Base-by-base conservation (phyloP, 768 basidiomycete species). In the Collybia mongolica region DNA sequence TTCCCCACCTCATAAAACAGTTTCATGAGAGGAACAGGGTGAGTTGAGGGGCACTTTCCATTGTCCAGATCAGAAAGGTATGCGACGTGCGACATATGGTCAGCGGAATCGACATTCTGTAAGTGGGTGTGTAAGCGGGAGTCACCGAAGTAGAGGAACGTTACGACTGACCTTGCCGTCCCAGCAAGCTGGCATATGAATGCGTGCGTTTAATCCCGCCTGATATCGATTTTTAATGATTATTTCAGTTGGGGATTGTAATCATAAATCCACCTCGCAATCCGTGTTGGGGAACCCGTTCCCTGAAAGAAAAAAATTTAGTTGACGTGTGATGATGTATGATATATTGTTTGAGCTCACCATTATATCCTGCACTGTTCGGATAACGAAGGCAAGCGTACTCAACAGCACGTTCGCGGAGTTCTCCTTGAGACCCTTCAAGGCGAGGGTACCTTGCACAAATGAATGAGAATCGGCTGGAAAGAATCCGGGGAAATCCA, bases 181-280 rank as follows among this genome's bases (percentile, higher is more conserved):
- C 71, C 73, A 73, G 58, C 71, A 72, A 5, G 71, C 69, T 58
- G 67, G 69, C 66, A 72, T 65, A 52, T 75, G 70, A n/a, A 72
- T 60, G 19, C 71, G 67, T n/a, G 67, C 66, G 29, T 73, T 72
- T 18, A 75, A 61, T 1, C 73, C 68, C 46, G 55, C 48, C 55
- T 61, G 32, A 32, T 6, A 14, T 32, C 5, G 11, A 20, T 12
- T 26, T 38, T 40, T 11, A 14, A 2, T 17, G 26, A 24, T 36
- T 20, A 14, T 9, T 22, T 2, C 22, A 26, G 39, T 3, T 18
- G 18, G n/a, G 12, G 17, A 0, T 18, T 8, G 17, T 2, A 7
- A 18, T 14, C 9, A n/a, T 43, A 46, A 41, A 55, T 58, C 55
- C 26, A 69, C 66, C 49, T 73, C 72, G 46, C 73, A 76, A 49